Evolutionary conservation across 202 grass and related monocot genomes (phyloP).

Genomic region (Elaeis oleifera): DNA sequence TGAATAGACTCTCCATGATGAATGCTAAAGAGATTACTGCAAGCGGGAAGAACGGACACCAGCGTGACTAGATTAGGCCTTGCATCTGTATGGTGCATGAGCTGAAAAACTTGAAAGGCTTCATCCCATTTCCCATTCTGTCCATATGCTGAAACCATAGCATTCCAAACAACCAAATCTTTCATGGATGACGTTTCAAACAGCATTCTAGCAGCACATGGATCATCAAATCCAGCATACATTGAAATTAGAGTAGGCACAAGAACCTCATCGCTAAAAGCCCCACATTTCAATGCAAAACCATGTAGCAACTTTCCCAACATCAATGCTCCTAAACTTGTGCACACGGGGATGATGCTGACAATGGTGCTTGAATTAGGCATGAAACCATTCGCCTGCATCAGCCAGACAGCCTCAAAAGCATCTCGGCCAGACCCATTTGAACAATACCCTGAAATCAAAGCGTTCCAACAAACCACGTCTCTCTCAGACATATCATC

Average conservation of each 20-base stretch:
- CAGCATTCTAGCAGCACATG: conserved; percentile 35
- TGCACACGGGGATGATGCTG: conserved; percentile 24
- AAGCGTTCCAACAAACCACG: conserved; percentile 55
- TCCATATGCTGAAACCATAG: conserved; percentile 47
- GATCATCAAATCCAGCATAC: conserved; percentile 36
- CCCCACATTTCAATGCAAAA: conserved; percentile 49
- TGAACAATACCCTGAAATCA: conserved; percentile 41
- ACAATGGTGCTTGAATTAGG: conserved; percentile 45
- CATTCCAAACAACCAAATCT: conserved; percentile 50
- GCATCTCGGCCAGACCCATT: conserved; percentile 37
- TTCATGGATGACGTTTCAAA: conserved; percentile 31
- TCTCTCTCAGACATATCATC: conserved; percentile 42
- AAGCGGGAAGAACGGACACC: conserved; percentile 50
- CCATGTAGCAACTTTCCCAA: conserved; percentile 29
- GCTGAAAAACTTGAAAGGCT: conserved; percentile 34
- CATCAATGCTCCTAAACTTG: background rate
- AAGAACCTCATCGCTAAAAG: conserved; percentile 29
- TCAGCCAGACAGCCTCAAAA: conserved; percentile 26
- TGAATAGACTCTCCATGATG: conserved; percentile 40
- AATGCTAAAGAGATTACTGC: conserved; percentile 36
- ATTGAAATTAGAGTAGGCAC: conserved; percentile 46
- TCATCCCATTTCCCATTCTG: conserved; percentile 36
- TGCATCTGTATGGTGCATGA: conserved; percentile 29
- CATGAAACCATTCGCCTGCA: conserved; percentile 30
- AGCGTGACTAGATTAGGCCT: conserved; percentile 44